Percentiles rank a stretch among this genome's conserved stretches.
Conservation (phyloP, 2,329 filamentous ascomycete genomes). For the Clonostachys byssicola region DNA sequence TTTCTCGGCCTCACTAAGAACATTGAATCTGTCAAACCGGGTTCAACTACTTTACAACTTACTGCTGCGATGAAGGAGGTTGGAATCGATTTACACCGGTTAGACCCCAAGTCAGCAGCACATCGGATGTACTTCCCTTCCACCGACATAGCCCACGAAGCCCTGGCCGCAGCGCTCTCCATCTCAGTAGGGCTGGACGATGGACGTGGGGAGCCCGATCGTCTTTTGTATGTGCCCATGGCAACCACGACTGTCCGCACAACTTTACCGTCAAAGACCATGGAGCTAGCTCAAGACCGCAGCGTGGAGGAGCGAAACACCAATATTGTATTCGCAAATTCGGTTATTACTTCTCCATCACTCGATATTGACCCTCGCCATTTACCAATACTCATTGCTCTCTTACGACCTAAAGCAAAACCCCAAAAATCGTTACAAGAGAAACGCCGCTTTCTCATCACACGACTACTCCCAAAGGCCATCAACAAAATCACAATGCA, state of each 20-base stretch:
- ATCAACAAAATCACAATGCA: conserved; percentile 95
- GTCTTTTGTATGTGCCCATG: conserved; percentile 93
- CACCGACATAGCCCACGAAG: conserved; percentile 91
- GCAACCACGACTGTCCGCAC: conserved; percentile 93
- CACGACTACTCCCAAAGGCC: conserved; percentile 87
- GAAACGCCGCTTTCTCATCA: conserved; percentile 68
- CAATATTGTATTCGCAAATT: conserved; percentile 94
- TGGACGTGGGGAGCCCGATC: conserved; percentile 78
- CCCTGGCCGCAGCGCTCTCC: conserved; percentile 84
- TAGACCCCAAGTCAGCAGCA: conserved; percentile 88
- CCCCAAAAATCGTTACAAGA: conserved; percentile 27
- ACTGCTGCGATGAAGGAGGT: conserved; percentile 96
- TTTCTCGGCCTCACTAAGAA: conserved; percentile 84
- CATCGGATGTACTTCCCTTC: conserved; percentile 98
- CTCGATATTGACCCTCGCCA: conserved; percentile 90
- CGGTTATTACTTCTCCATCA: conserved; percentile 93
- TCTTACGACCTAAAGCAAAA: conserved; percentile 57
- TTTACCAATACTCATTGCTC: conserved; percentile 75
- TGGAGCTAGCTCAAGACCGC: conserved; percentile 71
- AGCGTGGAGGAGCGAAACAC: conserved; percentile 81
- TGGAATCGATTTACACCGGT: conserved; percentile 83
- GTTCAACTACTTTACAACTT: conserved; percentile 69
- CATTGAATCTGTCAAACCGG: conserved; percentile 63
- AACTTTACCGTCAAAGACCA: conserved; percentile 89
- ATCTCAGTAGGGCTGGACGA: conserved; percentile 91